phyloP scores from a whole-genome alignment of 2,329 filamentous ascomycete species.

The Fusarium sp. region DNA sequence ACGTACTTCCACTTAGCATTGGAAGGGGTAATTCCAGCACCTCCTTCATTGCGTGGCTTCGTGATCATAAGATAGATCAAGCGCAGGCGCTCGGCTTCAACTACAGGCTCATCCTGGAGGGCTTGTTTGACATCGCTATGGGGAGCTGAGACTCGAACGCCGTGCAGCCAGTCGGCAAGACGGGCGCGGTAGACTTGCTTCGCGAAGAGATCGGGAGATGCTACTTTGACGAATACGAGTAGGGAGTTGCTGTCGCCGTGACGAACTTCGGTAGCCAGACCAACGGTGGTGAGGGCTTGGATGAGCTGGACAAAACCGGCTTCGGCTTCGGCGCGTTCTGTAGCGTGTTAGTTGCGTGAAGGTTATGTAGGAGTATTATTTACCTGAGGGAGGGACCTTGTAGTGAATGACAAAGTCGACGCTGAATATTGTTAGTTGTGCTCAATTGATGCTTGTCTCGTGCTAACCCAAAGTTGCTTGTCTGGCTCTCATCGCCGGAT shows the following conservation, averaged over 20 bases:
- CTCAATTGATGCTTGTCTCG: not conserved
- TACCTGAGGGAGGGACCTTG: slow-evolving; percentile 76
- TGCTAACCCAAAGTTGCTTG: slow-evolving; percentile 59
- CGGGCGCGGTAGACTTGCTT: slow-evolving; percentile 88
- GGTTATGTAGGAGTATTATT: slow-evolving; percentile 24
- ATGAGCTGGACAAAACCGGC: slow-evolving; percentile 83
- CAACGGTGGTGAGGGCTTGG: slow-evolving; percentile 78
- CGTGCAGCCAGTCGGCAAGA: slow-evolving; percentile 93
- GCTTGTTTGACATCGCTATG: slow-evolving; percentile 76
- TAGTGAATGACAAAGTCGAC: slow-evolving; percentile 93
- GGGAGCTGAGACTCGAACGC: slow-evolving; percentile 82
- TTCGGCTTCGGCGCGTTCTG: slow-evolving; percentile 77
- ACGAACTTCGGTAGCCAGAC: slow-evolving; percentile 90
- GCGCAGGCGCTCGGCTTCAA: slow-evolving; percentile 87
- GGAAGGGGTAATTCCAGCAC: slow-evolving; percentile 80
- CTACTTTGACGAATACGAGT: slow-evolving; percentile 85
- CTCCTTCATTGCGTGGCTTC: slow-evolving; percentile 78
- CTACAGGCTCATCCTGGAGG: slow-evolving; percentile 80
- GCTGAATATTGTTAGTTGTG: slow-evolving; percentile 54
- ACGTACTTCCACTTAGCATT: slow-evolving; percentile 79
- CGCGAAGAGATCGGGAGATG: slow-evolving; percentile 78
- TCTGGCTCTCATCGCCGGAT: slow-evolving; percentile 43
- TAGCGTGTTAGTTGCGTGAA: slow-evolving; percentile 8
- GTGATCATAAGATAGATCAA: slow-evolving; percentile 89
- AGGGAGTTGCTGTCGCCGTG: slow-evolving; percentile 80